These are phyloP conservation scores for Neophaeococcomyces mojaviensis DNA, from an alignment of 2,329 filamentous ascomycete genomes.

Conservation along the genomic window DNA sequence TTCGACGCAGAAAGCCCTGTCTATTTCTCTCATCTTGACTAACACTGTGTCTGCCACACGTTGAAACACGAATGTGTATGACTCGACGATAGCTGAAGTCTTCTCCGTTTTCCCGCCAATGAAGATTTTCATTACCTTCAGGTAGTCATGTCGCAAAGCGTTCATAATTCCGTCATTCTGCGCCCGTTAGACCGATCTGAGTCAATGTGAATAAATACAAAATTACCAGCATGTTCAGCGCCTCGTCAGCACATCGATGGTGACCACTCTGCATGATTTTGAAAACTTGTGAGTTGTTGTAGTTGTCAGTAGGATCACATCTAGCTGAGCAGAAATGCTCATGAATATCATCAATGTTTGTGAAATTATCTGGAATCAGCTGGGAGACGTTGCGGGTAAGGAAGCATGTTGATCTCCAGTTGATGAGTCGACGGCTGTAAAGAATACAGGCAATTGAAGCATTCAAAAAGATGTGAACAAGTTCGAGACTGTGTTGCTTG, in stretches of 20 bases:
- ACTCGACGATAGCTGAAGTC: constrained; percentile 38
- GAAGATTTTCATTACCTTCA: constrained; percentile 41
- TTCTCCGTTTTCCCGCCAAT: constrained; percentile 34
- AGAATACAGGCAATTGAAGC: constrained; percentile 19
- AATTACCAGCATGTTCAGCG: constrained; percentile 44
- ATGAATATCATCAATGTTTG: constrained; percentile 24
- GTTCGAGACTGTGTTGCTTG: constrained; percentile 12
- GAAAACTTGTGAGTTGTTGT: constrained; percentile 26
- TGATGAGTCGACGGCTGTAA: constrained; percentile 18
- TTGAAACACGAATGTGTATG: constrained; percentile 43
- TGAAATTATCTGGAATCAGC: constrained; percentile 5
- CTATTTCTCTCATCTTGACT: constrained; percentile 25
- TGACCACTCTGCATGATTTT: constrained; percentile 34
- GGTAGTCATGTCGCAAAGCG: constrained; percentile 35
- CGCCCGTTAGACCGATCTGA: constrained; percentile 22
- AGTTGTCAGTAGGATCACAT: not conserved
- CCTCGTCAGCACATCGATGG: constrained; percentile 34
- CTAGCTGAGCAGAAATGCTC: constrained; percentile 11
- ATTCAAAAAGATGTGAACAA: constrained; percentile 21
- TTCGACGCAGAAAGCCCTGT: constrained; percentile 26
- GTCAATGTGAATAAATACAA: constrained; percentile 8
- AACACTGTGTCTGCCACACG: constrained; percentile 30
- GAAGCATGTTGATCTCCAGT: constrained; percentile 16
- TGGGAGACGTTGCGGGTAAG: constrained; percentile 16
- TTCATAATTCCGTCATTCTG: constrained; percentile 45